These are phyloP conservation scores for Pachysolen tannophilus DNA, from an alignment of 805 yeast genomes.

Conservation along the genomic window DNA sequence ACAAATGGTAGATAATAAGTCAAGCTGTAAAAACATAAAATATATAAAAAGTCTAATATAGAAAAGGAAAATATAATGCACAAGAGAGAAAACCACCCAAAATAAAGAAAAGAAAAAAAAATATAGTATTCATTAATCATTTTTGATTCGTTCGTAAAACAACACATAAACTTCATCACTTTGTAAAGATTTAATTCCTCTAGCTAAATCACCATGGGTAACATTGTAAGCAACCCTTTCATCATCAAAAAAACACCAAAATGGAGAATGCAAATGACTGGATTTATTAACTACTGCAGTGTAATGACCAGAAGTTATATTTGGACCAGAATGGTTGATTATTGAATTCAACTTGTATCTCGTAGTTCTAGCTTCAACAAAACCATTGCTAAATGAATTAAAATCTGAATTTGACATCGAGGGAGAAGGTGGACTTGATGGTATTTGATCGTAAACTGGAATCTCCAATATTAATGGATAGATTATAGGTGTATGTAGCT, in stretches of 20 bases:
- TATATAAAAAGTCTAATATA: too few relatives aligned
- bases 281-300: slow-evolving; percentile 54
- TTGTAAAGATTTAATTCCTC: slow-evolving; percentile 28
- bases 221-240: too few relatives aligned
- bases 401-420: too few relatives aligned
- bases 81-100: too few relatives aligned
- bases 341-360: slow-evolving; percentile 52
- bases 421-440: slow-evolving; percentile 11
- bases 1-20: too few relatives aligned
- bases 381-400: too few relatives aligned
- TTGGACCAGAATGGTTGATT: slow-evolving; percentile 60
- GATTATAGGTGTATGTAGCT: slow-evolving; percentile 27
- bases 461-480: slow-evolving; percentile 51
- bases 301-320: slow-evolving; percentile 68
- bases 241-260: slow-evolving; percentile 75
- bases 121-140: not conserved
- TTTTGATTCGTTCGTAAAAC: slow-evolving; percentile 37
- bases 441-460: slow-evolving; percentile 25
- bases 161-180: slow-evolving; percentile 62
- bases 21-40: too few relatives aligned
- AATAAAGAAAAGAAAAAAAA: too few relatives aligned
- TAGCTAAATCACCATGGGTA: slow-evolving; percentile 40
- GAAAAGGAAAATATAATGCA: too few relatives aligned
- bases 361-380: slow-evolving; percentile 15
- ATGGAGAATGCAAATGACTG: slow-evolving; percentile 32